Conservation (phyloP, 1,284 basidiomycete genomes). For the Schizophyllum amplum region DNA sequence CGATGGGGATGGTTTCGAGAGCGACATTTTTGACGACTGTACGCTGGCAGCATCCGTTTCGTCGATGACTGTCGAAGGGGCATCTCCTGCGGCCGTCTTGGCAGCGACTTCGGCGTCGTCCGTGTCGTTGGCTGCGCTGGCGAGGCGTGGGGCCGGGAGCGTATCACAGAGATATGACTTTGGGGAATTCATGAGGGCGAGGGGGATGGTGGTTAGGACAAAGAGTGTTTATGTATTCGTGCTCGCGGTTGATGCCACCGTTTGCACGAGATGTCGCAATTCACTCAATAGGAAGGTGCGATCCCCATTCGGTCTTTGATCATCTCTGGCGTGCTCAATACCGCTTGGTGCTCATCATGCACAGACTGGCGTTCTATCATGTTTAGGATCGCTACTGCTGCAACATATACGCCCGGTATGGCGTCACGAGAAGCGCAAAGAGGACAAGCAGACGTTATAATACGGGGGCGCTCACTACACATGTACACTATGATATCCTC, state of each 20-base stretch:
- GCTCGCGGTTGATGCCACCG: not conserved
- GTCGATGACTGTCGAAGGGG: not conserved
- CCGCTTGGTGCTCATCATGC: not conserved
- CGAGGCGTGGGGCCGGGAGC: conserved; percentile 54
- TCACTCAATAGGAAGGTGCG: not conserved
- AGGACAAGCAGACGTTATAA: not conserved
- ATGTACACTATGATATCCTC: not conserved
- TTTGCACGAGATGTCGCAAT: not conserved
- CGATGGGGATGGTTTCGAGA: not conserved
- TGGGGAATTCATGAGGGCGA: conserved; percentile 16
- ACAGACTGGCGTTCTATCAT: too few relatives aligned
- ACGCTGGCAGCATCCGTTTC: conserved; percentile 4
- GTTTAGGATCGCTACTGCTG: too few relatives aligned
- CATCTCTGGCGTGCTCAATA: not conserved
- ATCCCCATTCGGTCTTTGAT: not conserved
- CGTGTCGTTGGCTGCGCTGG: conserved; percentile 14
- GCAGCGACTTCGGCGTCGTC: not conserved
- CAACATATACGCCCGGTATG: not conserved
- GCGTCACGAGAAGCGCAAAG: not conserved
- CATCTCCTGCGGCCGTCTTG: not conserved
- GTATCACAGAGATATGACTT: conserved; percentile 48
- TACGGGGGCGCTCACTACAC: not conserved
- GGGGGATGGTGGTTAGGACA: not conserved
- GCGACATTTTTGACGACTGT: not conserved
- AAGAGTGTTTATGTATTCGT: not conserved